Base-by-base conservation (phyloP, 202 grass and related monocot genomes). In the Musa balbisiana region DNA sequence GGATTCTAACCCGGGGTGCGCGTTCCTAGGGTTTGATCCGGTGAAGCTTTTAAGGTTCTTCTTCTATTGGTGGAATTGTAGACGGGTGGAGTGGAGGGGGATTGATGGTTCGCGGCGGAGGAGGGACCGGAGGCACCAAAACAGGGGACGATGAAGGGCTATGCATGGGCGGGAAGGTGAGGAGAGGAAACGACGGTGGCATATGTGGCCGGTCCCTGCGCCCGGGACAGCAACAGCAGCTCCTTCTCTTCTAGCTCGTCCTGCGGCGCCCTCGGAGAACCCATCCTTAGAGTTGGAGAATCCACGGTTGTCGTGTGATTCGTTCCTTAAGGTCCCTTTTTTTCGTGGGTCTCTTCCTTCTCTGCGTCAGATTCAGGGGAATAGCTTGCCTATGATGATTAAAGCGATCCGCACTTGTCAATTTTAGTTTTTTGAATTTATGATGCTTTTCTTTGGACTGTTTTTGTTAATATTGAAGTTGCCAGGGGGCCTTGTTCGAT, bases 91-190 rank as follows among this genome's bases (percentile, higher is more conserved):
- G 74, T 72, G 27, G 49, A 24, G 15, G 62, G 49, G 69, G 60
- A 52, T 80, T 72, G 58, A 80, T 80, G 78, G 50, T 80, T 51
- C 67, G 43, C 52, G 69, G 33, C 23, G 33, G 33, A 8, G 78
- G 66, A 71, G 77, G 77, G 66, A 23, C 71, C 66, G 66, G 77
- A 79, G 53, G 10, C 19, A 69, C 8, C 11, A 19, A 21, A 70
- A 59, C 27, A n/a, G 65, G 77, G 65, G 66, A 79, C 11, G 65
- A 79, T 79, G 77, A 67, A 59, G 60, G 77, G 77, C 77, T 79
- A 79, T 79, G 66, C 77, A 79, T 79, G 77, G 77, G 66, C 24
- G 66, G 66, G 77, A 70, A 70, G 77, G 77, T 79, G 77, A 79
- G 53, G 77, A 79, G 19, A 58, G 66, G 66, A 79, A 71, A 70